Evolutionary conservation across 306 rosid genomes (phyloP).

Genomic region (Acacia crassicarpa): DNA sequence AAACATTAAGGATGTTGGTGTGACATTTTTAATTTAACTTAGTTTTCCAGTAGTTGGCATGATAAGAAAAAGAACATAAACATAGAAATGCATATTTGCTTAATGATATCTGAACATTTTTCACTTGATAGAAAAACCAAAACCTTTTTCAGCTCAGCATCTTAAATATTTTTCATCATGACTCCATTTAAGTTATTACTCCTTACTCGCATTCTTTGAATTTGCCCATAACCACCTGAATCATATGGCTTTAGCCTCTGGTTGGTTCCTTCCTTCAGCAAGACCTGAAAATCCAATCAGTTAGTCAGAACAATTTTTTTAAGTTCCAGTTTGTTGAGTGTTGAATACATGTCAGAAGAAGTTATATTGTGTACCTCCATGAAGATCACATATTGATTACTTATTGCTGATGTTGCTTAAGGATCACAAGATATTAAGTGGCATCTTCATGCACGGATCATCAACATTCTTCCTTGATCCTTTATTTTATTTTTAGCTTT

Average conservation of each 20-base stretch:
- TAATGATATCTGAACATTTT: not conserved
- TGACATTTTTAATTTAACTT: not conserved
- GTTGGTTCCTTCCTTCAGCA: not conserved
- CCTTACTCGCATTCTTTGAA: not conserved
- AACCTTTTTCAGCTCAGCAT: not conserved
- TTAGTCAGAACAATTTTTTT: not conserved
- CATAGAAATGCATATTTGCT: not conserved
- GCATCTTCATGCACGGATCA: not conserved
- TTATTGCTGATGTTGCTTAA: not conserved
- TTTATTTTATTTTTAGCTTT: not conserved
- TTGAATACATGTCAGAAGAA: not conserved
- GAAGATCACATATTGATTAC: not conserved
- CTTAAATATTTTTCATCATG: not conserved
- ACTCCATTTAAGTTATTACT: not conserved
- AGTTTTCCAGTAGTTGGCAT: not conserved
- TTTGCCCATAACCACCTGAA: not conserved
- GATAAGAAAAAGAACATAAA: not conserved
- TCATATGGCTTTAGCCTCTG: not conserved
- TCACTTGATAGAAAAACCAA: not conserved
- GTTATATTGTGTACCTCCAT: not conserved
- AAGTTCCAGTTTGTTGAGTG: constrained; percentile 5
- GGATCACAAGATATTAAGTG: not conserved
- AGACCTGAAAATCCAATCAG: not conserved
- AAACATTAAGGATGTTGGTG: not conserved
- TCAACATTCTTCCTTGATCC: constrained; percentile 14